Evolutionary conservation across 768 basidiomycete species (phyloP), one percentile per base, ranked within the genome.

Genomic region (Mycena rebaudengoi): DNA sequence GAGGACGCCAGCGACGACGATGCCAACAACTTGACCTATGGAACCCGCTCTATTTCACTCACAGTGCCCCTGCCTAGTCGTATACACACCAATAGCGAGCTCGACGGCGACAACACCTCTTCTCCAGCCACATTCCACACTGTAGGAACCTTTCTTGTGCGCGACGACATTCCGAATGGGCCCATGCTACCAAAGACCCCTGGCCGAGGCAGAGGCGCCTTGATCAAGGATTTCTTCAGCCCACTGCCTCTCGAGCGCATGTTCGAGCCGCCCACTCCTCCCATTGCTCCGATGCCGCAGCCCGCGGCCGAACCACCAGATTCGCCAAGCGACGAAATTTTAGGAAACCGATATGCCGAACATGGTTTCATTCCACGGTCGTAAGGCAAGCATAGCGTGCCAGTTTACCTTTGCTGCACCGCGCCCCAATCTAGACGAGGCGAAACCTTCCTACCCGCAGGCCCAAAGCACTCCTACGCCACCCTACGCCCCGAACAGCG

Each of bases 211-310:
- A 88, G 87, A 73, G 89, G 87, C 62, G 78, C 80, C n/a, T 69
- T 79, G 37, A 84, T 89, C 45, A 94, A 91, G 76, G 88, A 92
- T 76, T 87, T 98, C 73, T 98, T 98, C 80, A 94, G 90, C 57
- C 94, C 95, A 0, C 74, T 95, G 55, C 89, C 91, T 25, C 82
- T 98, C 10, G 95, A 98, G 76, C 86, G 85, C 57, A 95, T 98
- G 93, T 98, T 97, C 68, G 92, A 96, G 64, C 96, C 96, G 8
- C 96, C 96, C 1, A 93, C 94, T 7, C 94, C 94, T 5, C 92
- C 91, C 6, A 70, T 75, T 18, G 67, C 69, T 10, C 35, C 64
- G 12, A 67, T 67, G 49, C 39, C 60, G 12, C 65, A 58, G 35
- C 32, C 57, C 14, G 50, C 50, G 68, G 62, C 70, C 39, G 64